These are phyloP conservation scores for Phytophthora pisi DNA, from an alignment of 352 stramenopile species.

Conservation along the genomic window DNA sequence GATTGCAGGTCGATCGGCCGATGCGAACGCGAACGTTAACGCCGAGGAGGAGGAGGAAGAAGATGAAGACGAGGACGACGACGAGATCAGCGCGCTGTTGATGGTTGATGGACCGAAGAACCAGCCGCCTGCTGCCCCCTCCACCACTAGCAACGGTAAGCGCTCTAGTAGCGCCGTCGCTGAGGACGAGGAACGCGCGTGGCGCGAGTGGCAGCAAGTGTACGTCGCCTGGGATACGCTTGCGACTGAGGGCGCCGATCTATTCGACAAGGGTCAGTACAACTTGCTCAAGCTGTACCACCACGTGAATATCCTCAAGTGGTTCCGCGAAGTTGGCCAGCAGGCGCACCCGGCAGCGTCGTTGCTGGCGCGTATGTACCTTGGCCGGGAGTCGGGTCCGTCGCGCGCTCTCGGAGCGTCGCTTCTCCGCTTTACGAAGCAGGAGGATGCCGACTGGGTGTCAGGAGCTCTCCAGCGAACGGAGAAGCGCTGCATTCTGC, in stretches of 20 bases:
- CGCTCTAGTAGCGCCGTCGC: constrained; percentile 23
- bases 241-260: constrained; percentile 28
- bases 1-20: constrained; percentile 16
- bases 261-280: constrained; percentile 51
- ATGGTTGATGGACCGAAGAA: constrained; percentile 48
- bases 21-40: not conserved
- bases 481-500: constrained; percentile 36
- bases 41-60: constrained; percentile 16
- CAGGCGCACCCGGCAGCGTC: constrained; percentile 35
- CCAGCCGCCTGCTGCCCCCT: constrained; percentile 24
- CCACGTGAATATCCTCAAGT: constrained; percentile 46
- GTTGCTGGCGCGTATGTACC: constrained; percentile 41
- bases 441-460: constrained; percentile 29
- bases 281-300: constrained; percentile 51
- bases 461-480: constrained; percentile 16
- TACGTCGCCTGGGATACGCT: constrained; percentile 40
- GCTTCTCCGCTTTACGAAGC: constrained; percentile 24
- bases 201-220: constrained; percentile 44
- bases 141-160: constrained; percentile 12
- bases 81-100: constrained; percentile 41
- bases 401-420: constrained; percentile 23
- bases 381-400: constrained; percentile 24
- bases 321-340: constrained; percentile 41
- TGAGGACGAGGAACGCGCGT: constrained; percentile 37
- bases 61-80: constrained; percentile 23